Conservation (phyloP, 441 rosid species). For the Erysimum cheiri region DNA sequence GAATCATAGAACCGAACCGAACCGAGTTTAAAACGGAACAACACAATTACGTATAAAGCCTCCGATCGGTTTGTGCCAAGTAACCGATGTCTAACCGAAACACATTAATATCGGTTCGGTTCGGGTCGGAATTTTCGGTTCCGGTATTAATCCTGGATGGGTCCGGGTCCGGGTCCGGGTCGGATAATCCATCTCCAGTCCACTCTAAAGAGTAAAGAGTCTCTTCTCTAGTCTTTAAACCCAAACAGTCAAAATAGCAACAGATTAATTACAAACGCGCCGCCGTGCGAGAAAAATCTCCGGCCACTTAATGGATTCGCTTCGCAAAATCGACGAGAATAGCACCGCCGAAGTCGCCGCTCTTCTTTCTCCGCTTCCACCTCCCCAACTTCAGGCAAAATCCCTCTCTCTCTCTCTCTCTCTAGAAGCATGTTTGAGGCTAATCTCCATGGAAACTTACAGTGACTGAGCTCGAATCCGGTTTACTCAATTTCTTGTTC, state of each 20-base stretch:
- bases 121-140: too few species aligned
- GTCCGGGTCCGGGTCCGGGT: not conserved
- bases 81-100: too few species aligned
- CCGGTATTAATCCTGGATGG: too few species aligned
- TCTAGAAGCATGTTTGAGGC: not conserved
- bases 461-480: not conserved
- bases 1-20: too few species aligned
- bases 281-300: not conserved
- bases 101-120: too few species aligned
- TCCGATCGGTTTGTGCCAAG: too few species aligned
- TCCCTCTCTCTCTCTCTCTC: not conserved
- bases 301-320: constrained; percentile 49
- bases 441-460: not conserved
- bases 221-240: not conserved
- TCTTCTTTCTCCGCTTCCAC: constrained; percentile 67
- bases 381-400: constrained; percentile 63
- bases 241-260: not conserved
- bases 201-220: too few species aligned
- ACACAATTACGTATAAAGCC: too few species aligned
- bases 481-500: constrained; percentile 3
- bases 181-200: not conserved
- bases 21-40: too few species aligned
- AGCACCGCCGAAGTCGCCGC: constrained; percentile 58
- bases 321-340: constrained; percentile 53
- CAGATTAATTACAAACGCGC: constrained; percentile 10